Evolutionary conservation across 371 early-diverging fungal genomes (phyloP), one percentile per base, ranked within the genome.

Genomic region (Enteropsectra breve): DNA sequence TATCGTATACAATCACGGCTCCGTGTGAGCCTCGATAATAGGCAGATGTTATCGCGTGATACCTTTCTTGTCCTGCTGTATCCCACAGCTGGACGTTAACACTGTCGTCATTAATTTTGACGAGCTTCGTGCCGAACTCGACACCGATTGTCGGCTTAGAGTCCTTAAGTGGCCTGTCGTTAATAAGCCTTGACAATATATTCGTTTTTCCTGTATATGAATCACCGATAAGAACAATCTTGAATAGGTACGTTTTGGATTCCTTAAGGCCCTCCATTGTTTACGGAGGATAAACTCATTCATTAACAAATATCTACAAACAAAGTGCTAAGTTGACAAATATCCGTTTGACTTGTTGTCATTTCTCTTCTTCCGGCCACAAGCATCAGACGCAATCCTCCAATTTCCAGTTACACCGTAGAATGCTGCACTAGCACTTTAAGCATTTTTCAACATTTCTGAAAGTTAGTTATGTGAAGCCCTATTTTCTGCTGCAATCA

Each of bases 71-170:
- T 11, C 83, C 83, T 24, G 83, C 82, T 60, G 94, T 92, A 75
- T 94, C 97, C 99, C 99, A 98, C 72, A 98, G 94, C 81, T 98
- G 97, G 33, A 94, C 93, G 81, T 98, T 98, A 73, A 98, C 90
- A 28, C 87, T 89, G 80, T 92, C 90, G 60, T 85, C 84, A 69
- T 93, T 91, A 11, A 97, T 90, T 75, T 91, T 87, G 74, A 96
- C 91, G 76, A 86, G 88, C 65, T 91, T 84, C 37, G 96, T 94
- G 47, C 92, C 95, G 83, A 98, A 98, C 78, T 97, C 78, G 23
- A 97, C 96, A 67, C 97, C 97, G 77, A 97, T 97, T 64, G 99
- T 97, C 38, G 97, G 91, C 77, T 93, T 94, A 55, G 92, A 90
- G 70, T 91, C 92, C 68, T 90, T 78, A 79, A 87, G 89, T 83